These are phyloP conservation scores for Aspergillus sp. DNA, from an alignment of 2,329 filamentous ascomycete genomes.

Conservation along the genomic window DNA sequence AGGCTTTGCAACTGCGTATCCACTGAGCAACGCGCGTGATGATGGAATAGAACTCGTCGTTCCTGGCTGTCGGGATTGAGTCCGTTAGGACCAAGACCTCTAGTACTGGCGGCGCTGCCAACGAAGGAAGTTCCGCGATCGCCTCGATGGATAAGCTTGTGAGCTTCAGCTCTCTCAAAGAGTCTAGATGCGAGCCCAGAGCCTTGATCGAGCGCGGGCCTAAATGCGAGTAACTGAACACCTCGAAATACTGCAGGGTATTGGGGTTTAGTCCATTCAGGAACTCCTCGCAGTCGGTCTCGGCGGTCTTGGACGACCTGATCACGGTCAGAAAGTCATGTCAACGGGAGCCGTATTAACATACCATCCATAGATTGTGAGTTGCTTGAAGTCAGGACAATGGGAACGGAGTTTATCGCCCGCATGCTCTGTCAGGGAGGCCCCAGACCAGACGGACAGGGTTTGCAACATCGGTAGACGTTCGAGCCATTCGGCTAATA, in stretches of 20 bases:
- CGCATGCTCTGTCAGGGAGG: slow-evolving; percentile 56
- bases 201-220: slow-evolving; percentile 55
- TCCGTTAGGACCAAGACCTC: slow-evolving; percentile 52
- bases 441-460: slow-evolving; percentile 62
- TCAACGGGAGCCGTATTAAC: background rate
- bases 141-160: slow-evolving; percentile 49
- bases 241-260: slow-evolving; percentile 58
- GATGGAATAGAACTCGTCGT: slow-evolving; percentile 53
- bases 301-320: slow-evolving; percentile 46
- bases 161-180: slow-evolving; percentile 56
- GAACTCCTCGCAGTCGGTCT: slow-evolving; percentile 60
- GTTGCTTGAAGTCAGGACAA: slow-evolving; percentile 61
- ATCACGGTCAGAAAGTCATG: slow-evolving; percentile 9
- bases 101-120: slow-evolving; percentile 35
- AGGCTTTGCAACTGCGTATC: slow-evolving; percentile 53
- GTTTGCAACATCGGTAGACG: slow-evolving; percentile 58
- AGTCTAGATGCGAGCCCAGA: slow-evolving; percentile 53
- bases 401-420: slow-evolving; percentile 55
- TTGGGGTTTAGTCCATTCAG: slow-evolving; percentile 57
- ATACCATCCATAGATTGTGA: slow-evolving; percentile 58
- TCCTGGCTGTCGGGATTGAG: slow-evolving; percentile 41
- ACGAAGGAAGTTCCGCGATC: slow-evolving; percentile 35
- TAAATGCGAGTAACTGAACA: slow-evolving; percentile 57
- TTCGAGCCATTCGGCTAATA: slow-evolving; percentile 60
- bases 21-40: slow-evolving; percentile 54